A percentile compares a stretch with the other conserved stretches of the same genome.
phyloP scores from a whole-genome alignment of 306 rosid genomes.

The Lupinus albus region DNA sequence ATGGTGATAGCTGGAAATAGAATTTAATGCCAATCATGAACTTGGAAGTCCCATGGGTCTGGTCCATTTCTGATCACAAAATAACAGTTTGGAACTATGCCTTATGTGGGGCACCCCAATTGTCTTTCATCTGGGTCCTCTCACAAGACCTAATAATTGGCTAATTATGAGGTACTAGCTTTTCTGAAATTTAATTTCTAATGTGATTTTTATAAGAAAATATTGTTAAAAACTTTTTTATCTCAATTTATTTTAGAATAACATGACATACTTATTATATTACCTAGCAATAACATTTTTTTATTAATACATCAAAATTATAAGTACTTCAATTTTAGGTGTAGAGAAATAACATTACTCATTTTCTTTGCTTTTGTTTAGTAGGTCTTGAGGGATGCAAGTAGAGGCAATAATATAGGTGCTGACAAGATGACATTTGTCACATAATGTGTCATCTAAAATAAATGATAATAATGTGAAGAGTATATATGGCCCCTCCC shows the following conservation, averaged over 20 bases:
- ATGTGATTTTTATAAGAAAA: not conserved
- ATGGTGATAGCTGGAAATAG: constrained; percentile 45
- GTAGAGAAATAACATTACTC: too few relatives aligned
- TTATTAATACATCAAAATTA: too few relatives aligned
- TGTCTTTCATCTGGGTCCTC: constrained; percentile 49
- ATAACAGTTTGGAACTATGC: constrained; percentile 53
- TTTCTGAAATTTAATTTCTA: not conserved
- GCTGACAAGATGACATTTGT: constrained; percentile 63
- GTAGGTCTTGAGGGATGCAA: constrained; percentile 37
- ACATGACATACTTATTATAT: too few relatives aligned
- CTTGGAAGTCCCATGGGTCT: constrained; percentile 38
- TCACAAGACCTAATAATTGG: constrained; percentile 23
- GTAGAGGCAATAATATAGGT: constrained; percentile 45
- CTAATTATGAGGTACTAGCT: constrained; percentile 32
- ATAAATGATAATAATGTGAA: constrained; percentile 52
- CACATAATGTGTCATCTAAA: constrained; percentile 46
- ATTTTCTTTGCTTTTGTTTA: constrained; percentile 29
- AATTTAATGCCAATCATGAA: constrained; percentile 50
- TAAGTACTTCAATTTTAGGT: not conserved
- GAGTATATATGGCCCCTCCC: constrained; percentile 38
- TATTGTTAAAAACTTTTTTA: too few relatives aligned
- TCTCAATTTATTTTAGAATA: too few relatives aligned
- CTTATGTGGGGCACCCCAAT: constrained; percentile 45
- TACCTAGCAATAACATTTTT: too few relatives aligned
- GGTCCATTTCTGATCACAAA: constrained; percentile 53